These are phyloP conservation scores for Hypoxylon sp. DNA, from an alignment of 2,329 filamentous ascomycete species.

Conservation along the genomic window DNA sequence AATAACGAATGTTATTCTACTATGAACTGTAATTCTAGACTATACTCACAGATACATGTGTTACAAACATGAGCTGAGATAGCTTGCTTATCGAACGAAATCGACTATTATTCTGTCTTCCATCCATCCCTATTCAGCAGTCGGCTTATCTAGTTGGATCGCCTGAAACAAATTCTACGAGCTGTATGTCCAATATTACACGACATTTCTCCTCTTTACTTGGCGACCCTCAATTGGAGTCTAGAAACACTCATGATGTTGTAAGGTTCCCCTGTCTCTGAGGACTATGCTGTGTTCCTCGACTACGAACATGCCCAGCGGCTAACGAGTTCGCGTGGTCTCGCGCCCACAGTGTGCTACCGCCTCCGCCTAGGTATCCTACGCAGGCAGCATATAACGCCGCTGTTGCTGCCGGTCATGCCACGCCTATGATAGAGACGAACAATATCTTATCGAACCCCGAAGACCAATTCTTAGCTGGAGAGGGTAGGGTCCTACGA, in stretches of 20 bases:
- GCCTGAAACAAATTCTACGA: slow-evolving; percentile 2
- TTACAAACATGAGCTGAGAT: slow-evolving; percentile 26
- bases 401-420: slow-evolving; percentile 76
- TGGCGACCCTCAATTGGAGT: slow-evolving; percentile 14
- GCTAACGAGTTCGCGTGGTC: slow-evolving; percentile 41
- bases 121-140: background rate
- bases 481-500: slow-evolving; percentile 79
- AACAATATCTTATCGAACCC: slow-evolving; percentile 90
- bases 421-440: slow-evolving; percentile 87
- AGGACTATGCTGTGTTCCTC: slow-evolving; percentile 22
- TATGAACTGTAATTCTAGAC: slow-evolving; percentile 11
- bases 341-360: slow-evolving; percentile 75
- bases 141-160: background rate
- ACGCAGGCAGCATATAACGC: slow-evolving; percentile 80
- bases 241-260: slow-evolving; percentile 47
- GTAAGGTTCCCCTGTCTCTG: slow-evolving; percentile 43
- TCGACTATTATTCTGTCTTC: slow-evolving; percentile 9
- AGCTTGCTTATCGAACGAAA: slow-evolving; percentile 21
- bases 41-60: slow-evolving; percentile 7
- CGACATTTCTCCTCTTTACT: slow-evolving; percentile 6
- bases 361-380: slow-evolving; percentile 88
- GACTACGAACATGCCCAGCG: slow-evolving; percentile 22
- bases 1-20: background rate
- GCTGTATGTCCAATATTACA: slow-evolving; percentile 20
- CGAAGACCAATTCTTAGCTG: slow-evolving; percentile 91